Conservation (phyloP, 768 basidiomycete species). For the Hygrocybe coccinea region DNA sequence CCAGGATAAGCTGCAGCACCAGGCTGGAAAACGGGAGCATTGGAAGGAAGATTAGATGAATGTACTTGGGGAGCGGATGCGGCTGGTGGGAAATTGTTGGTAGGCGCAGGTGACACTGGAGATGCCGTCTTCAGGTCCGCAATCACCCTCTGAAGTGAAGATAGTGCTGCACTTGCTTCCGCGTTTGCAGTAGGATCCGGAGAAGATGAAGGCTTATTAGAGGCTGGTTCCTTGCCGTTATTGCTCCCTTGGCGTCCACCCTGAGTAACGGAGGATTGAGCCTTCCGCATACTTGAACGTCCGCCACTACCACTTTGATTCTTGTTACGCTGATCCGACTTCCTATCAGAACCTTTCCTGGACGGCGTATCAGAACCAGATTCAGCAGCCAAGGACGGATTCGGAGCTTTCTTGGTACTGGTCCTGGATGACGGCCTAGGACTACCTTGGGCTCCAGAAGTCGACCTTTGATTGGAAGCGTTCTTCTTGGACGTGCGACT, state of each 20-base stretch:
- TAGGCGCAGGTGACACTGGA: conserved; percentile 39
- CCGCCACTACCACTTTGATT: conserved; percentile 35
- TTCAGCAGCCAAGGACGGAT: conserved; percentile 44
- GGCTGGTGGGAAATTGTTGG: conserved; percentile 37
- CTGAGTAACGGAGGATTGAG: conserved; percentile 55
- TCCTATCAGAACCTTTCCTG: conserved; percentile 58
- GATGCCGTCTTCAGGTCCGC: conserved; percentile 87
- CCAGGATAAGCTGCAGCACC: conserved; percentile 55
- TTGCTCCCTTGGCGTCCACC: conserved; percentile 41
- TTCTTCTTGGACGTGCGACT: conserved; percentile 58
- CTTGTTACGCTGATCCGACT: conserved; percentile 54
- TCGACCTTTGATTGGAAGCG: conserved; percentile 46
- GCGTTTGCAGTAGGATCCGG: conserved; percentile 48
- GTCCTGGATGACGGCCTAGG: conserved; percentile 60
- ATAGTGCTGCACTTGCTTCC: conserved; percentile 75
- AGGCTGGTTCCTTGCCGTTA: conserved; percentile 37
- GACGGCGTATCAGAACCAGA: conserved; percentile 69
- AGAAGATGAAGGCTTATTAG: conserved; percentile 40
- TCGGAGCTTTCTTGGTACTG: conserved; percentile 57
- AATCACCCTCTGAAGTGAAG: conserved; percentile 88
- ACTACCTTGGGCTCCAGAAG: conserved; percentile 41
- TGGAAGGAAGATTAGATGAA: conserved; percentile 52
- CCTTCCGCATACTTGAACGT: conserved; percentile 52
- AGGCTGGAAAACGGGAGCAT: conserved; percentile 73
- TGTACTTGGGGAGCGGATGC: conserved; percentile 45